Evolutionary conservation across 495 filamentous ascomycete species (phyloP), one percentile per base, ranked within the genome.

Genomic region (Paragyromitra xinjiangensis): DNA sequence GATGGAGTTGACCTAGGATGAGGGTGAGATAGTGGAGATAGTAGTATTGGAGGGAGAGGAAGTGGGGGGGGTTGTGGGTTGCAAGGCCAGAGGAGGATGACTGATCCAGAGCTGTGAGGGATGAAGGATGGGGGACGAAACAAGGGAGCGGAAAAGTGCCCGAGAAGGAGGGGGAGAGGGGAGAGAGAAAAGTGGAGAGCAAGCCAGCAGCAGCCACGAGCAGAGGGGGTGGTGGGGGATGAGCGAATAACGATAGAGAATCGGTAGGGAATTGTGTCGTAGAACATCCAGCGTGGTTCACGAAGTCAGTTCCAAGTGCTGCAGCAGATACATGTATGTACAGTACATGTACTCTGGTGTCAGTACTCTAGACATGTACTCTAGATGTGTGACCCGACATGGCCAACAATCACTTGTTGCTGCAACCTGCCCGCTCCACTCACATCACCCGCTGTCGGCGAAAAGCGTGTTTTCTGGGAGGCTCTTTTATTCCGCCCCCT

Each of bases 381-480:
- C 0, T 22, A 53, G 8, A 19, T 55, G 34, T 4, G 39, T 75
- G 68, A 55, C 42, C 58, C 58, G 45, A 64, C 73, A 64, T 61
- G 61, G 64, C 58, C 74, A 77, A 77, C 59, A 65, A 40, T 44
- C 48, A 56, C 61, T 37, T n/a, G 44, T 58, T 40, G 22, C 69
- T 71, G 69, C 69, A 64, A 39, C 37, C 42, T 64, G 69, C 44
- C 68, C 56, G 69, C 58, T 51, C 56, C 68, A 63, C 64, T 37
- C 63, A 67, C 63, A 59, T 34, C 22, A 40, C 58, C 73, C 37
- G 44, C 56, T 51, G 44, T 50, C 24, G 68, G 68, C 68, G 67
- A 48, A 61, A 70, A 61, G 22, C 67, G 42, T 34, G 59, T 24
- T 73, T 48, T 59, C 16, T 58, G 51, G 56, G 45, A 63, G 53